Conservation (phyloP, 345 rosid species). For the Moringa oleifera region DNA sequence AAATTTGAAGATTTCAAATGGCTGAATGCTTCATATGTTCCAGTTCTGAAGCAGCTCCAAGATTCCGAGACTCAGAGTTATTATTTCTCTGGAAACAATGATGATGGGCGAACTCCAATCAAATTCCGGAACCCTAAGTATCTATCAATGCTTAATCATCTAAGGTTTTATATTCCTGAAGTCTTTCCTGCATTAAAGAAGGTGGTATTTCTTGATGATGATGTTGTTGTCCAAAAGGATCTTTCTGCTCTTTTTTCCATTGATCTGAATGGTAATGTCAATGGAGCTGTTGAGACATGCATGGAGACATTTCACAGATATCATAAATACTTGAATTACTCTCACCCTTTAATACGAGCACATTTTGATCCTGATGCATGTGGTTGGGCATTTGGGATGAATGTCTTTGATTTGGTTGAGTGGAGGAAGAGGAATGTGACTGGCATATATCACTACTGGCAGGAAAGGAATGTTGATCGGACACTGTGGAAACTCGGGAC, state of each 20-base stretch:
- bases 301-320: constrained; percentile 48
- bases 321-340: constrained; percentile 51
- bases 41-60: constrained; percentile 42
- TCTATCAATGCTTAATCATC: constrained; percentile 52
- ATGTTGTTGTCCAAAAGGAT: constrained; percentile 67
- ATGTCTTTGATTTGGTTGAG: constrained; percentile 51
- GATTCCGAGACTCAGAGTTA: constrained; percentile 27
- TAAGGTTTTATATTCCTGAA: constrained; percentile 55
- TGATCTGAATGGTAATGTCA: constrained; percentile 56
- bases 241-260: constrained; percentile 39
- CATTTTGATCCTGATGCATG: constrained; percentile 45
- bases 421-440: constrained; percentile 48
- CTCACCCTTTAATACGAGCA: constrained; percentile 34
- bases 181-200: constrained; percentile 53
- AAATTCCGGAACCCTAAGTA: constrained; percentile 55
- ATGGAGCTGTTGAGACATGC: constrained; percentile 71
- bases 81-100: constrained; percentile 30
- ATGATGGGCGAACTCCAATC: constrained; percentile 20
- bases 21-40: constrained; percentile 43
- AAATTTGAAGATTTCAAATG: constrained; percentile 38
- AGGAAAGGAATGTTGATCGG: constrained; percentile 38
- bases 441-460: constrained; percentile 42
- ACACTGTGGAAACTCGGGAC: constrained; percentile 54
- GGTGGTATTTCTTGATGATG: constrained; percentile 62
- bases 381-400: constrained; percentile 77